A percentile compares a stretch with the other conserved stretches of the same genome.
Conservation (phyloP, 2,329 filamentous ascomycete genomes). For the Penicillium sp. region DNA sequence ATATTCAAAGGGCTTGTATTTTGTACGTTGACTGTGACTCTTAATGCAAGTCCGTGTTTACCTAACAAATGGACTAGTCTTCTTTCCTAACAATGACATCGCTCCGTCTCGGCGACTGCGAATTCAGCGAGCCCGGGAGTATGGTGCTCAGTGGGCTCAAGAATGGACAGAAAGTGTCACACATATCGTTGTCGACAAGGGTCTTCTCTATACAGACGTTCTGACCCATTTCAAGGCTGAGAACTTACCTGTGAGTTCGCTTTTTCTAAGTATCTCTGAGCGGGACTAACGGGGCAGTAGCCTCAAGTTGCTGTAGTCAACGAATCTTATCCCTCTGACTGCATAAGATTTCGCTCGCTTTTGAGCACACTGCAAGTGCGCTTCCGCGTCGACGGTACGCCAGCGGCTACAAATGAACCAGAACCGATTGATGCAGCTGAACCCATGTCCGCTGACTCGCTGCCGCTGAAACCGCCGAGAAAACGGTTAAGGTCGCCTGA, state of each 20-base stretch:
- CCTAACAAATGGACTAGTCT: constrained; percentile 45
- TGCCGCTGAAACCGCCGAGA: constrained; percentile 28
- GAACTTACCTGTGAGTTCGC: constrained; percentile 44
- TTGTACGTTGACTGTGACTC: constrained; percentile 36
- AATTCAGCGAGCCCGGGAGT: constrained; percentile 68
- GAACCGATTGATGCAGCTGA: constrained; percentile 9
- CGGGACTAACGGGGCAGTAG: constrained; percentile 22
- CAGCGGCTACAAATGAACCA: constrained; percentile 9
- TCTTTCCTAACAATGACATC: constrained; percentile 75
- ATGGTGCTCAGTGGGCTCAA: constrained; percentile 67
- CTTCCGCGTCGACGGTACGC: constrained; percentile 37
- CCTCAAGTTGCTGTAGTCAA: constrained; percentile 53
- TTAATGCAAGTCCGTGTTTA: background rate
- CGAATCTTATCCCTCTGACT: constrained; percentile 65
- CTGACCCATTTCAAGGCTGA: constrained; percentile 51
- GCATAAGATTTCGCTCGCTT: constrained; percentile 54
- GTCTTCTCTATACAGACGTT: constrained; percentile 60
- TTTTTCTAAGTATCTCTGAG: background rate
- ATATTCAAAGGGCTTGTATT: constrained; percentile 60
- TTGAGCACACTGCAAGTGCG: constrained; percentile 55
- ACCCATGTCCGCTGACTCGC: constrained; percentile 11
- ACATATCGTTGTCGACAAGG: constrained; percentile 73
- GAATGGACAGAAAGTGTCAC: constrained; percentile 57
- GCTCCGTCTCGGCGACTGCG: constrained; percentile 61
- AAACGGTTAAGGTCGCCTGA: constrained; percentile 15